Percentiles rank a stretch among this genome's conserved stretches.
Evolutionary conservation across 2,329 filamentous ascomycete genomes (phyloP).

Genomic region (Juglanconis oblonga): DNA sequence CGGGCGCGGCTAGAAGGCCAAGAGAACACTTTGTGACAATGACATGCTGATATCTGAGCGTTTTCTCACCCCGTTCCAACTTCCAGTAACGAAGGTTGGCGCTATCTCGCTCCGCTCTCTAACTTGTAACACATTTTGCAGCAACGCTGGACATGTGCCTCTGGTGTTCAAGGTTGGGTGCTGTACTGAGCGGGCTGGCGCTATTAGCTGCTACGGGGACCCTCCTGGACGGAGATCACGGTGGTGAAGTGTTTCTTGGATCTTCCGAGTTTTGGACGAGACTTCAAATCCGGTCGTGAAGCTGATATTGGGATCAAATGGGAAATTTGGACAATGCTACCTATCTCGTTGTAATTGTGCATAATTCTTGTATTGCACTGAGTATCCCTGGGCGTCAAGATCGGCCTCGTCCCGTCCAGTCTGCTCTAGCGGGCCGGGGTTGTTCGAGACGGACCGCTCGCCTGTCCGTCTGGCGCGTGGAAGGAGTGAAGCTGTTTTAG

Average conservation of each 20-base stretch:
- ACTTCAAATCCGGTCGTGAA: too few relatives aligned
- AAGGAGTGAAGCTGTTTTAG: too few relatives aligned
- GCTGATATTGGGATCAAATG: too few relatives aligned
- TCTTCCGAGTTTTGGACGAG: background rate
- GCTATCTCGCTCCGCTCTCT: constrained; percentile 1
- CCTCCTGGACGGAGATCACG: background rate
- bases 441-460: too few relatives aligned
- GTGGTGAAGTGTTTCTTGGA: background rate
- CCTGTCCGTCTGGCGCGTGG: too few relatives aligned
- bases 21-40: background rate
- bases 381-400: too few relatives aligned
- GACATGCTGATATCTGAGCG: background rate
- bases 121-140: constrained; percentile 11
- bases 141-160: constrained; percentile 2
- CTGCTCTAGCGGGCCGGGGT: too few relatives aligned
- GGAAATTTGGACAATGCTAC: too few relatives aligned
- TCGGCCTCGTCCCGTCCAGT: too few relatives aligned
- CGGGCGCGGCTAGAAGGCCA: background rate
- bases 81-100: background rate
- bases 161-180: constrained; percentile 4
- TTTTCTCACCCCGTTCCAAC: too few relatives aligned
- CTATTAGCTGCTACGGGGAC: constrained; percentile 3
- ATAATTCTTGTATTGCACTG: too few relatives aligned
- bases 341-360: too few relatives aligned
- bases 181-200: background rate